Base-by-base conservation (phyloP, 257 asterid genomes). In the Avicennia marina region DNA sequence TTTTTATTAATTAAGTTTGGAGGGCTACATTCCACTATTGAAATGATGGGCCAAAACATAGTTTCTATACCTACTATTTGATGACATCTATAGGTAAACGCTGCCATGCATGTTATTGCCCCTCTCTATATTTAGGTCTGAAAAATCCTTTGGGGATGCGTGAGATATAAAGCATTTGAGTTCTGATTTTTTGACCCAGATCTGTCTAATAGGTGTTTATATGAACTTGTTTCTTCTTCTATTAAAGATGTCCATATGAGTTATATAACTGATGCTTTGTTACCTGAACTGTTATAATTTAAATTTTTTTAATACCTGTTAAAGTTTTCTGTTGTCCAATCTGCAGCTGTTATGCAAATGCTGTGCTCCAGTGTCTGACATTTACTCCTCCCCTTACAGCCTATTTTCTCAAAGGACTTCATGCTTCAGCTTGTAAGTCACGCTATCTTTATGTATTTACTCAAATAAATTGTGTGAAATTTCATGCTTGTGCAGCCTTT, bases 321-420 rank as follows among this genome's bases (percentile, higher is more conserved):
- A 34, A 41, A 11, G 9, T 32, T 56, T 36, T 24, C 24, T 21
- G 57, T 33, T 52, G 21, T 25, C 54, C 47, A 56, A 50, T 34
- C 60, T 72, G 82, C 84, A 89, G 96, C 75, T 89, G 96, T 63
- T 89, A 85, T 49, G 96, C 94, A 29, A 89, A 89, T 79, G 85
- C 77, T 55, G 94, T 89, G 63, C 87, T 89, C 50, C 95, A 89
- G 72, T 89, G 95, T 71, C 46, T 89, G 82, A 72, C 85, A 29
- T 81, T 81, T 60, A 86, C 96, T 17, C 96, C 95, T 9, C 95
- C 96, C n/a, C 78, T 89, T 26, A 80, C 94, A 39, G 82, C 95
- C 57, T 89, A 89, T 67, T 80, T 86, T 67, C 83, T 85, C 39
- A 86, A 83, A 69, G 94, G 95, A 47, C 71, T 79, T 54, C 96